Evolutionary conservation across 306 rosid genomes (phyloP).

Genomic region (Elaeagnus macrophylla): DNA sequence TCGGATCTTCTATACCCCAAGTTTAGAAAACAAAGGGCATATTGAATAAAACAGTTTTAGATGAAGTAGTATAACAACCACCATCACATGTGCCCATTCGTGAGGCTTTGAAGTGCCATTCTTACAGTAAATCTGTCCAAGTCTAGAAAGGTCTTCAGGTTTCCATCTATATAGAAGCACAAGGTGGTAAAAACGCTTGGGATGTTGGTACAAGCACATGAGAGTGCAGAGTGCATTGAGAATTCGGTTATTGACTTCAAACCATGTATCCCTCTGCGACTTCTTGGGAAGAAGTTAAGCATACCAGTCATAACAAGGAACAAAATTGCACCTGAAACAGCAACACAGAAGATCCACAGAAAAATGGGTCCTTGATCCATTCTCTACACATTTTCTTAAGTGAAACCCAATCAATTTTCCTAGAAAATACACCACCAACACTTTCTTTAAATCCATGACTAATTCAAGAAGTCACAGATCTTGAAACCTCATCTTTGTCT

Average conservation of each 20-base stretch:
- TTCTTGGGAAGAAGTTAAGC: conserved; percentile 58
- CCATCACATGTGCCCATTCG: conserved; percentile 91
- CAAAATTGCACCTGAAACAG: conserved; percentile 80
- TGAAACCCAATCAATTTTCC: conserved; percentile 61
- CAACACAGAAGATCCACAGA: conserved; percentile 59
- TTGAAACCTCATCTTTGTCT: conserved; percentile 57
- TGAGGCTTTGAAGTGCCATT: conserved; percentile 79
- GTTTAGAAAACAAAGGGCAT: conserved; percentile 84
- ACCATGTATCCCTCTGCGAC: conserved; percentile 69
- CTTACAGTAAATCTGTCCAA: conserved; percentile 69
- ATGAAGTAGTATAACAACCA: conserved; percentile 71
- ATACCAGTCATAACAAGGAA: conserved; percentile 95
- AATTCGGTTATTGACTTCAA: conserved; percentile 89
- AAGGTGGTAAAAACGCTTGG: conserved; percentile 68
- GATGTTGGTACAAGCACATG: conserved; percentile 87
- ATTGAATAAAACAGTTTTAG: conserved; percentile 84
- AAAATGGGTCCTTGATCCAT: conserved; percentile 78
- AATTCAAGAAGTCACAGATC: conserved; percentile 43
- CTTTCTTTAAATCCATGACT: conserved; percentile 41
- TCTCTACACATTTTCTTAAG: conserved; percentile 41
- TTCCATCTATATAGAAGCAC: conserved; percentile 72
- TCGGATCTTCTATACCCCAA: conserved; percentile 68
- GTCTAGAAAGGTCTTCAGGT: conserved; percentile 51
- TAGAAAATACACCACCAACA: conserved; percentile 33
- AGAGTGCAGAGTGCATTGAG: conserved; percentile 88